These are phyloP conservation scores for Pezicula carpinea DNA, from an alignment of 2,329 filamentous ascomycete genomes.

Conservation along the genomic window DNA sequence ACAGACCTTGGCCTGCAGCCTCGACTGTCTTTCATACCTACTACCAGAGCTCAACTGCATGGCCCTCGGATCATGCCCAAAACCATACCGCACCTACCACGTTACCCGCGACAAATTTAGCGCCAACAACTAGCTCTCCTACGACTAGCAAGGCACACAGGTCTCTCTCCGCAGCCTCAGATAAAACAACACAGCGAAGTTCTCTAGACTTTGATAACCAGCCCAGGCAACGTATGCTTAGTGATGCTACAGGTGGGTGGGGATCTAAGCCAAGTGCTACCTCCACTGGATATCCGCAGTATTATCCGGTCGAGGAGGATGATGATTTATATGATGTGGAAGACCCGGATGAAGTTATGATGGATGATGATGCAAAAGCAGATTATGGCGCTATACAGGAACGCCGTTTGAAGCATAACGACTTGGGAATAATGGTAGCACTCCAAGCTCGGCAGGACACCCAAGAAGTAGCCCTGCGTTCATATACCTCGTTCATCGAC, in stretches of 20 bases:
- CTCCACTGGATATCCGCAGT: background rate
- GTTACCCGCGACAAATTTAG: background rate
- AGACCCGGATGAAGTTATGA: constrained; percentile 59
- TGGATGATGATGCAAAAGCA: constrained; percentile 49
- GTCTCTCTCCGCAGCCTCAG: background rate
- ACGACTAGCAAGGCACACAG: background rate
- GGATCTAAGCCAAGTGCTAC: background rate
- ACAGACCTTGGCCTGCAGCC: constrained; percentile 8
- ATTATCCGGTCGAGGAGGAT: constrained; percentile 13
- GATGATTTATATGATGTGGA: constrained; percentile 43
- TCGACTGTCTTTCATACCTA: constrained; percentile 8
- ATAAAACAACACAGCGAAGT: too few species aligned
- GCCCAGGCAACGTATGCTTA: background rate
- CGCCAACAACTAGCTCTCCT: background rate
- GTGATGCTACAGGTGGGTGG: background rate
- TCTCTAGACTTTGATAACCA: too few species aligned
- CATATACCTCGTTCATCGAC: constrained; percentile 39
- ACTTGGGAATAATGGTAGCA: constrained; percentile 24
- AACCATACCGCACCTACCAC: background rate
- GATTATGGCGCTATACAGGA: constrained; percentile 33
- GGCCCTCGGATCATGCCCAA: background rate
- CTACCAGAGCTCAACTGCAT: constrained; percentile 3
- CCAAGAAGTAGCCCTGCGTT: constrained; percentile 34
- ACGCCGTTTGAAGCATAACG: constrained; percentile 28
- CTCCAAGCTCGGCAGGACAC: constrained; percentile 23